A percentile compares a stretch with the other conserved stretches of the same genome.
Conservation (phyloP, 2,329 filamentous ascomycete species). For the Aotearoamyces nothofagi region DNA sequence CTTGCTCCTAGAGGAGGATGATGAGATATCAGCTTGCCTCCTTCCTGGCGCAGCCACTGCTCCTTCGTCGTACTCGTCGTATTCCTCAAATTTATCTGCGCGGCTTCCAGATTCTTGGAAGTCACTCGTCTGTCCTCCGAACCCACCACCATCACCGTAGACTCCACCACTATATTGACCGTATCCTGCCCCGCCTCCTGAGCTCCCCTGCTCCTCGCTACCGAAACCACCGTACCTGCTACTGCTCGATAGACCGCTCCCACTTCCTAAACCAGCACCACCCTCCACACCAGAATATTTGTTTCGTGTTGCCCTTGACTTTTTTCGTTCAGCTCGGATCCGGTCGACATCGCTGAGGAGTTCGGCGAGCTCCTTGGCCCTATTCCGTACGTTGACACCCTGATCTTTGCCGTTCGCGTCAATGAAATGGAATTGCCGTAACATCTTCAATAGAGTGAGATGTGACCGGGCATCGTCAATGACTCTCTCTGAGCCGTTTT, state of each 20-base stretch:
- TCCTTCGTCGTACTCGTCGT: conserved; percentile 88
- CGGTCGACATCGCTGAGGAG: conserved; percentile 85
- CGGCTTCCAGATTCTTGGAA: conserved; percentile 41
- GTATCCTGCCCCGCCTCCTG: conserved; percentile 49
- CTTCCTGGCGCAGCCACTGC: conserved; percentile 32
- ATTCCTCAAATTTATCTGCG: conserved; percentile 77
- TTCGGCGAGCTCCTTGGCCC: conserved; percentile 88
- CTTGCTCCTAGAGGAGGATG: conserved; percentile 10
- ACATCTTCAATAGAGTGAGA: conserved; percentile 91
- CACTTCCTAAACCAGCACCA: conserved; percentile 44
- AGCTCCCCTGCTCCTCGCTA: conserved; percentile 56
- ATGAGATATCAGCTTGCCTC: conserved; percentile 13
- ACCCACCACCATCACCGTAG: conserved; percentile 91
- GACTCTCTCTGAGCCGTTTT: conserved; percentile 93
- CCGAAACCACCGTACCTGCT: conserved; percentile 74
- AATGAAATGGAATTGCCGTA: conserved; percentile 96
- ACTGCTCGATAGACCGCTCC: conserved; percentile 29
- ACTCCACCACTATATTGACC: conserved; percentile 57
- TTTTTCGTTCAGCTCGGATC: conserved; percentile 73
- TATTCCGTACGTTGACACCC: conserved; percentile 91
- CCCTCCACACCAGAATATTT: conserved; percentile 95
- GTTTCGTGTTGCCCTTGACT: conserved; percentile 75
- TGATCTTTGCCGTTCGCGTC: conserved; percentile 95
- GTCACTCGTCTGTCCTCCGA: conserved; percentile 62
- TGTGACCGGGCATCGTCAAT: conserved; percentile 95